phyloP scores from a whole-genome alignment of 352 stramenopile genomes.

The Aphanomyces astaci region DNA sequence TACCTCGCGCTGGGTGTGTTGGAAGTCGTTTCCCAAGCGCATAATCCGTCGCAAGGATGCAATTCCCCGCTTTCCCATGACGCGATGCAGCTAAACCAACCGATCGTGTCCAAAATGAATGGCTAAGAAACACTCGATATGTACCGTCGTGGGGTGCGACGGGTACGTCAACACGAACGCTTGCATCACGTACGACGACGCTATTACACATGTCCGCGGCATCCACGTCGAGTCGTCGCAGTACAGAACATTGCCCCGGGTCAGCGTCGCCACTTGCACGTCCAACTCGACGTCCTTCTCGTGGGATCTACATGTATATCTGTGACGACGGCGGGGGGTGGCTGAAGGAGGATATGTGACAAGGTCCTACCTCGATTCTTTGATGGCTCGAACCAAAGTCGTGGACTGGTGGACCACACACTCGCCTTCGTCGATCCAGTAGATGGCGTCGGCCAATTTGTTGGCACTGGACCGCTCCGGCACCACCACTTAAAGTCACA shows the following conservation, averaged over 20 bases:
- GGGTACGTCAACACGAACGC: conserved; percentile 9
- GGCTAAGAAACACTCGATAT: neutral
- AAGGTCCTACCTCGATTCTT: conserved; percentile 6
- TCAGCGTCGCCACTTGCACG: conserved; percentile 10
- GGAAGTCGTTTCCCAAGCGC: conserved; percentile 12
- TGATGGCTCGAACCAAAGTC: neutral
- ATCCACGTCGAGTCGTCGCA: conserved; percentile 19
- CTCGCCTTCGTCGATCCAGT: conserved; percentile 13
- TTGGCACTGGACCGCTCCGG: neutral
- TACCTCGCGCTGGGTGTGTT: conserved; percentile 1
- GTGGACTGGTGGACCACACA: neutral
- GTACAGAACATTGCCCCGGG: conserved; percentile 2
- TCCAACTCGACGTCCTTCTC: conserved; percentile 5
- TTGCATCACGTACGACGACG: neutral
- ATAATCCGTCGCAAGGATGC: conserved; percentile 2
- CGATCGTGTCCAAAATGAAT: neutral
- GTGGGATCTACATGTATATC: no score
- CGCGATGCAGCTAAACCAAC: neutral
- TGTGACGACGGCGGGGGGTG: no score
- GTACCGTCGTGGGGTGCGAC: neutral
- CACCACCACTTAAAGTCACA: conserved; percentile 14
- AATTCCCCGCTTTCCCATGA: conserved; percentile 16
- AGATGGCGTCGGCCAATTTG: conserved; percentile 1
- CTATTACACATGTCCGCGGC: neutral
- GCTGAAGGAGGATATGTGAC: no score